phyloP scores from a whole-genome alignment of 2,329 filamentous ascomycete genomes.

The Aspergillus tanneri region DNA sequence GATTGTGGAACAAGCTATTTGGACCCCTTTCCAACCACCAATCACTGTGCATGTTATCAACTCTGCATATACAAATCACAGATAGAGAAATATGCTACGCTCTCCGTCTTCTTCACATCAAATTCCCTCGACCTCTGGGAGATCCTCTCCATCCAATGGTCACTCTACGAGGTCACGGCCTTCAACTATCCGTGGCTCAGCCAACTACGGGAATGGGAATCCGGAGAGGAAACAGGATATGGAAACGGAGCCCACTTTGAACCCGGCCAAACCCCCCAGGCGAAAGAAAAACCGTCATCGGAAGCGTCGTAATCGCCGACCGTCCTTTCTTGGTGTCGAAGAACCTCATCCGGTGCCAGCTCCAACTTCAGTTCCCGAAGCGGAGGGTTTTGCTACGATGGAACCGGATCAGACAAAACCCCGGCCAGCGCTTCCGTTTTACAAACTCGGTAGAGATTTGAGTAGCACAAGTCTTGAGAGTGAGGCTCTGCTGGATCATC shows the following conservation, averaged over 20 bases:
- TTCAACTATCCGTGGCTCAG: constrained; percentile 3
- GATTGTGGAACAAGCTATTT: constrained; percentile 1
- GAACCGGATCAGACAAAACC: constrained; percentile 27
- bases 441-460: constrained; percentile 58
- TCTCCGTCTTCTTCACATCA: constrained; percentile 18
- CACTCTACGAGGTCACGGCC: constrained; percentile 11
- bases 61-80: background rate
- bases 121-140: constrained; percentile 10
- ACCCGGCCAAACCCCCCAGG: constrained; percentile 28
- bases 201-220: constrained; percentile 9
- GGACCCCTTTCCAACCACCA: background rate
- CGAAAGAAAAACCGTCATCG: constrained; percentile 71
- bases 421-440: constrained; percentile 49
- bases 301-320: constrained; percentile 75
- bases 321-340: constrained; percentile 72
- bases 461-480: constrained; percentile 90
- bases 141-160: constrained; percentile 9
- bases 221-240: constrained; percentile 22
- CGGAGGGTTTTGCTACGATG: constrained; percentile 30
- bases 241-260: constrained; percentile 20
- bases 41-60: background rate
- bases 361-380: constrained; percentile 49
- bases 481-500: constrained; percentile 81
- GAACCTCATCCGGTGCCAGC: constrained; percentile 52
- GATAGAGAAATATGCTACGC: constrained; percentile 16